Conservation (phyloP, 495 filamentous ascomycete genomes). For the Daldinia concentrica region DNA sequence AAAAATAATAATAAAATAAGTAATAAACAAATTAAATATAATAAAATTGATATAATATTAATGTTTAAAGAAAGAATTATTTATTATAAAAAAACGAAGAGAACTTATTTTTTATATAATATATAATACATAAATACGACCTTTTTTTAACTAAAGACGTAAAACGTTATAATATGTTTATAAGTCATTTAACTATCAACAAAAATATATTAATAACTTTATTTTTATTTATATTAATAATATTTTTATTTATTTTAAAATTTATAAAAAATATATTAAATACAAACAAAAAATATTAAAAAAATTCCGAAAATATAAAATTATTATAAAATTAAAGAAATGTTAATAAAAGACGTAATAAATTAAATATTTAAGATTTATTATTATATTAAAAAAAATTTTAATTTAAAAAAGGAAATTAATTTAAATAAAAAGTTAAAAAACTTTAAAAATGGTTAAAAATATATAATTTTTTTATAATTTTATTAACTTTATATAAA, state of each 20-base stretch:
- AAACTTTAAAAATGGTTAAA: background rate
- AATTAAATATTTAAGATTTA: background rate
- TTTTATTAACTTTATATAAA: background rate
- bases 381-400: background rate
- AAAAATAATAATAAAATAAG: too few species aligned
- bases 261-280: background rate
- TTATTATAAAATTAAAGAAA: background rate
- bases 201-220: background rate
- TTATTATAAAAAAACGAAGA: too few species aligned
- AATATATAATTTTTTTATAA: background rate
- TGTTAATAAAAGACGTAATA: background rate
- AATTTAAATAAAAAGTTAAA: background rate
- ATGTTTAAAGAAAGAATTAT: too few species aligned
- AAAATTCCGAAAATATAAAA: background rate
- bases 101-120: too few species aligned
- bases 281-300: background rate
- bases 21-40: too few species aligned
- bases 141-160: too few species aligned
- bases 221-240: background rate
- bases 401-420: background rate
- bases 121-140: too few species aligned
- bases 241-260: background rate
- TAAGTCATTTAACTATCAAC: too few species aligned
- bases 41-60: too few species aligned
- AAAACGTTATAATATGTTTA: too few species aligned